Evolutionary conservation across 2,329 filamentous ascomycete species (phyloP).

Genomic region (Chrysosporium keratinophilum): DNA sequence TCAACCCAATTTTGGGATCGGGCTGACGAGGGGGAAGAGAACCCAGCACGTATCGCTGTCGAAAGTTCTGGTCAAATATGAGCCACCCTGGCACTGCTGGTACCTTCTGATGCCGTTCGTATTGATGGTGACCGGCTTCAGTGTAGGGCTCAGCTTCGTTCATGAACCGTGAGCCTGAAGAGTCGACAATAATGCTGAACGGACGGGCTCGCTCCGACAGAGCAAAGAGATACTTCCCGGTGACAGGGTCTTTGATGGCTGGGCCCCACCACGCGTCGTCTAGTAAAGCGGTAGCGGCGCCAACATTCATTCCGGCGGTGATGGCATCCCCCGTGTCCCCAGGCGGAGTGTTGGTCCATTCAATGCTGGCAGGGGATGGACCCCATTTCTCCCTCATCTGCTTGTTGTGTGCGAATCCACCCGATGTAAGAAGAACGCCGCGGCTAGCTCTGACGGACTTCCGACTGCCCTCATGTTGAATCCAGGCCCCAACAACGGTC

Average conservation of each 20-base stretch:
- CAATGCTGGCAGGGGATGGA: constrained; percentile 13
- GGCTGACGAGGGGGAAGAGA: constrained; percentile 14
- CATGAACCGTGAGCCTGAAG: constrained; percentile 25
- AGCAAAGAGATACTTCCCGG: constrained; percentile 17
- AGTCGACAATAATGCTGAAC: constrained; percentile 30
- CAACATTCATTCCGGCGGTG: constrained; percentile 22
- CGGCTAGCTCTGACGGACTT: constrained; percentile 20
- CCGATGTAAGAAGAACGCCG: constrained; percentile 29
- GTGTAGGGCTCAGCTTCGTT: constrained; percentile 30
- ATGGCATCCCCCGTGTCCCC: constrained; percentile 23
- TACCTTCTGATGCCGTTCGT: constrained; percentile 11
- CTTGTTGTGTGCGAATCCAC: constrained; percentile 29
- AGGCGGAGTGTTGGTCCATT: constrained; percentile 20
- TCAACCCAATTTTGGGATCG: constrained; percentile 15
- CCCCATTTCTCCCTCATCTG: constrained; percentile 23
- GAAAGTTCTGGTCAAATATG: constrained; percentile 26
- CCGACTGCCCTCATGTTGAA: constrained; percentile 14
- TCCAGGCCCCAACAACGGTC: not conserved
- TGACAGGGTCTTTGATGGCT: constrained; percentile 23
- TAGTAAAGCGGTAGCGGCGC: constrained; percentile 26
- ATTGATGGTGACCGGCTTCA: constrained; percentile 21
- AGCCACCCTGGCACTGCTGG: constrained; percentile 25
- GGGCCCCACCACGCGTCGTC: constrained; percentile 30
- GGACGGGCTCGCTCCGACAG: constrained; percentile 26
- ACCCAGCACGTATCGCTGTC: constrained; percentile 23